These are phyloP conservation scores for Lactarius indigo DNA, from an alignment of 768 basidiomycete species.

Conservation along the genomic window DNA sequence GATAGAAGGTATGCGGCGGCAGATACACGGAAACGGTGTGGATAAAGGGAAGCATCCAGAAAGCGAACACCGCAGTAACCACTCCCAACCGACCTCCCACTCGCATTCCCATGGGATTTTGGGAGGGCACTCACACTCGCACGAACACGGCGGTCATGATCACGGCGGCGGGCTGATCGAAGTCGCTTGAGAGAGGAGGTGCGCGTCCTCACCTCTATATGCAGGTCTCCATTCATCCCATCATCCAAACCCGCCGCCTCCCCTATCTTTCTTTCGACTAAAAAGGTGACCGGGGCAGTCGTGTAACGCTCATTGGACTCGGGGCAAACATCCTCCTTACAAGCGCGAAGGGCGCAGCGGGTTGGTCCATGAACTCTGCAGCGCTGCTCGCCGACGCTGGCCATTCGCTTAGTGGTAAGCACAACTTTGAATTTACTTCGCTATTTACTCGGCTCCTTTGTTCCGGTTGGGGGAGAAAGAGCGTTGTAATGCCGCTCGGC, in stretches of 20 bases:
- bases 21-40: slow-evolving; percentile 11
- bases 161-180: slow-evolving; percentile 21
- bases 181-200: slow-evolving; percentile 24
- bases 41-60: slow-evolving; percentile 9
- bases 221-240: not conserved
- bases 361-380: slow-evolving; percentile 87
- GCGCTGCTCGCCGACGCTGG: slow-evolving; percentile 91
- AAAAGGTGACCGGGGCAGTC: slow-evolving; percentile 74
- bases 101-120: slow-evolving; percentile 24
- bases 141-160: slow-evolving; percentile 6
- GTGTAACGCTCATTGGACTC: slow-evolving; percentile 82
- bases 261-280: not conserved
- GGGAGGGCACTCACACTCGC: slow-evolving; percentile 23
- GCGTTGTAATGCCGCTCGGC: not conserved
- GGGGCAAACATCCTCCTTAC: slow-evolving; percentile 81
- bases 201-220: not conserved
- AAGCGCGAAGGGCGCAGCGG: slow-evolving; percentile 78
- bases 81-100: slow-evolving; percentile 4
- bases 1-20: slow-evolving; percentile 7
- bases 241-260: not conserved
- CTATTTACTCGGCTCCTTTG: not conserved
- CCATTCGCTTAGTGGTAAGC: slow-evolving; percentile 82
- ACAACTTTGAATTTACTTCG: not conserved
- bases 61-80: not conserved
- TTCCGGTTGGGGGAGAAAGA: not conserved